Conservation (phyloP, 164 flowering plant genomes). For the Umbellularia californica region DNA sequence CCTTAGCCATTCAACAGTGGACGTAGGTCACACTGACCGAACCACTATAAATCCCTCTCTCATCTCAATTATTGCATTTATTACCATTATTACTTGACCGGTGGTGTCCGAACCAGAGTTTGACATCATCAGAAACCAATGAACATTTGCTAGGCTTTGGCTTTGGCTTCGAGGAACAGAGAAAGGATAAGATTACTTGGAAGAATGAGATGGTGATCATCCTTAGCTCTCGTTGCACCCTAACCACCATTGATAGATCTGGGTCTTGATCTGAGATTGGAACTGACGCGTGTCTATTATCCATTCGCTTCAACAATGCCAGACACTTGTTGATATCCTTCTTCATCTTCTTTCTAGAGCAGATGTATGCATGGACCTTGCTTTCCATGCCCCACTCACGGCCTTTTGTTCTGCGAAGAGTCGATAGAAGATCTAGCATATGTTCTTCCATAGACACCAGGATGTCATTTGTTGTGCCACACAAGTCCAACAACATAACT, state of each 20-base stretch:
- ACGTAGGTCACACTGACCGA: too few species aligned
- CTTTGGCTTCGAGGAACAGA: conserved; percentile 20
- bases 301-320: conserved; percentile 20
- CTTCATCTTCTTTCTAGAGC: conserved; percentile 28
- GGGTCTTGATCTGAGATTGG: conserved; percentile 7
- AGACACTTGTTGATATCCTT: conserved; percentile 25
- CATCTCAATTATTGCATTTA: too few species aligned
- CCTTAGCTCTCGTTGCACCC: conserved; percentile 32
- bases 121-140: too few species aligned
- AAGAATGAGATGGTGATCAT: conserved; percentile 27
- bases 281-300: background rate
- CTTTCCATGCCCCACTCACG: conserved; percentile 9
- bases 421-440: conserved; percentile 26
- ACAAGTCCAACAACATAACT: conserved; percentile 33
- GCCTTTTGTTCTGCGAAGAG: conserved; percentile 24
- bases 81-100: too few species aligned
- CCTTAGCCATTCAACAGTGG: too few species aligned
- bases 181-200: conserved; percentile 25
- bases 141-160: conserved; percentile 30
- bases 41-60: too few species aligned
- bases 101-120: too few species aligned
- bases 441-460: conserved; percentile 25
- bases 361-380: conserved; percentile 19
- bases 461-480: conserved; percentile 26
- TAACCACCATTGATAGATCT: conserved; percentile 15